These are phyloP conservation scores for Cytospora mali DNA, from an alignment of 2,329 filamentous ascomycete genomes.

Conservation along the genomic window DNA sequence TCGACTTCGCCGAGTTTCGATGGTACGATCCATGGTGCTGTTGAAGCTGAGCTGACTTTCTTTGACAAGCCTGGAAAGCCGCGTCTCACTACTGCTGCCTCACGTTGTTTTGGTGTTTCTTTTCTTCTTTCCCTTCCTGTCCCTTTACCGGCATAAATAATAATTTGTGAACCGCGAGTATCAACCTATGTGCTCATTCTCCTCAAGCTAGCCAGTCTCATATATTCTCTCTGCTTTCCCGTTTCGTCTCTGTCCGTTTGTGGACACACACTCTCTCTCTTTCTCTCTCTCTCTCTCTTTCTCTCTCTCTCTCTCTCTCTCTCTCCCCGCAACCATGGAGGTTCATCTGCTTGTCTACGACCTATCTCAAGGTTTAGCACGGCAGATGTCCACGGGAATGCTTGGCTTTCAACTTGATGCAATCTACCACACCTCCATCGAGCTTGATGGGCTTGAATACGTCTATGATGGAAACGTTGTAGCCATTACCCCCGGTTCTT, in stretches of 20 bases:
- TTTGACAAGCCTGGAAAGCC: constrained; percentile 17
- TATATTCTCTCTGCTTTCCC: neutral
- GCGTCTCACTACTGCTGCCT: constrained; percentile 26
- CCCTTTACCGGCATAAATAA: too few species aligned
- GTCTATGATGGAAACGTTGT: constrained; percentile 89
- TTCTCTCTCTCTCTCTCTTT: neutral
- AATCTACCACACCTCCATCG: constrained; percentile 91
- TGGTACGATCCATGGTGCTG: too few species aligned
- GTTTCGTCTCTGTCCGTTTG: neutral
- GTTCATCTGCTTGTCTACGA: constrained; percentile 80
- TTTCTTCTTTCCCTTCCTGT: too few species aligned
- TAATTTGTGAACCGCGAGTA: too few species aligned
- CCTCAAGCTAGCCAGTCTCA: too few species aligned
- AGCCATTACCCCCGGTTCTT: constrained; percentile 75
- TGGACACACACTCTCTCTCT: too few species aligned
- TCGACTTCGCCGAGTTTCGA: constrained; percentile 26
- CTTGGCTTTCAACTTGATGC: constrained; percentile 75
- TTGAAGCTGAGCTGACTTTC: constrained; percentile 12
- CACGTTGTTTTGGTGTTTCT: neutral
- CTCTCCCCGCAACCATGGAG: constrained; percentile 62
- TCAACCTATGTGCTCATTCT: too few species aligned
- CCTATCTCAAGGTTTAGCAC: constrained; percentile 65
- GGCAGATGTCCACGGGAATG: constrained; percentile 55
- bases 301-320: neutral
- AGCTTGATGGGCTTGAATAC: constrained; percentile 84